Conservation (phyloP, 2,329 filamentous ascomycete genomes). For the Colletotrichum coccodes region DNA sequence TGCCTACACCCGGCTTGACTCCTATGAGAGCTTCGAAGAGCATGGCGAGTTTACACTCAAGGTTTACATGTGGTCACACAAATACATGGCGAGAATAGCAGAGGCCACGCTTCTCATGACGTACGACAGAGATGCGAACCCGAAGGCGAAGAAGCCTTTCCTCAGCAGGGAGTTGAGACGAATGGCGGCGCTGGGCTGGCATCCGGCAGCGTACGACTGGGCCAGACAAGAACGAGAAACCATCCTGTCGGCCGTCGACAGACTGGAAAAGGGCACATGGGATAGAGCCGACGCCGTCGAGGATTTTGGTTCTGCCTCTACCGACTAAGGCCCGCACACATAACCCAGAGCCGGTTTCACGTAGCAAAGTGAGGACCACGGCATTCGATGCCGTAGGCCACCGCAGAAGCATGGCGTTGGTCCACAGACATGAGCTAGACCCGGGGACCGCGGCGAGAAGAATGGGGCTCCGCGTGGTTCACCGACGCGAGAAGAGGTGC, state of each 20-base stretch:
- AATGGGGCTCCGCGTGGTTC: neutral
- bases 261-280: constrained; percentile 80
- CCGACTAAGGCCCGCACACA: neutral
- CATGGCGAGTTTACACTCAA: neutral
- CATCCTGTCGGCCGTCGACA: constrained; percentile 52
- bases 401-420: neutral
- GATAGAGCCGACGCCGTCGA: constrained; percentile 77
- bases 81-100: neutral
- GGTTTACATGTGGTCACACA: constrained; percentile 1
- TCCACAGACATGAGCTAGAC: neutral
- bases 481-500: neutral
- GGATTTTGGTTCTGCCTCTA: constrained; percentile 63
- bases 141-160: neutral
- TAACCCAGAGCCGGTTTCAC: neutral
- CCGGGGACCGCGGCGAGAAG: neutral
- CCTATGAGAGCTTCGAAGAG: neutral
- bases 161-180: constrained; percentile 16
- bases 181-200: neutral
- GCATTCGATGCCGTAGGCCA: neutral
- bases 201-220: neutral
- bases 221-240: neutral
- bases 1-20: neutral
- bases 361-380: neutral
- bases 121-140: neutral
- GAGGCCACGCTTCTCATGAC: neutral